Evolutionary conservation across 495 filamentous ascomycete genomes (phyloP).

Genomic region (Thozetella sp.): DNA sequence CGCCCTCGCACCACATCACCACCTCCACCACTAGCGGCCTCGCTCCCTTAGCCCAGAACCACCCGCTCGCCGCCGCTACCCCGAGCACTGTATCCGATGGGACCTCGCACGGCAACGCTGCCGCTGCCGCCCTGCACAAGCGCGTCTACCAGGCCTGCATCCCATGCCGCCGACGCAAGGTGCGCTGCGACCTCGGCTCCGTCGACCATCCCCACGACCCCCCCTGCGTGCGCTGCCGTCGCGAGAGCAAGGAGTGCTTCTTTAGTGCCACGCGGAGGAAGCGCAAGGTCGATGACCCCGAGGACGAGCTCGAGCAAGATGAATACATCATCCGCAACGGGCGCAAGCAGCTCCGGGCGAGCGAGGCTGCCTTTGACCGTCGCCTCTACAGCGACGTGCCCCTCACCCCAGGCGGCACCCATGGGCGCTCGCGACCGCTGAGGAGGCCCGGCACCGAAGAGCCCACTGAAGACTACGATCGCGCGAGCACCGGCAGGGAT

Average conservation of each 20-base stretch:
- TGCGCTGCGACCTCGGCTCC: conserved; percentile 90
- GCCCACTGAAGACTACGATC: conserved; percentile 24
- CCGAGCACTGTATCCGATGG: conserved; percentile 12
- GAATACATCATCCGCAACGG: conserved; percentile 58
- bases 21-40: conserved; percentile 18
- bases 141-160: conserved; percentile 87
- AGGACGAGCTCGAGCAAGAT: conserved; percentile 46
- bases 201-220: conserved; percentile 94
- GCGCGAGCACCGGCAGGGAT: conserved; percentile 39
- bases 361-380: conserved; percentile 37
- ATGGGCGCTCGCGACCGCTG: conserved; percentile 59
- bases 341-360: conserved; percentile 47
- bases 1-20: conserved; percentile 13
- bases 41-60: conserved; percentile 6
- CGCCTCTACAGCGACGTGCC: conserved; percentile 49
- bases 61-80: conserved; percentile 8
- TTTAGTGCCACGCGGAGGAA: conserved; percentile 96
- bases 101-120: background rate
- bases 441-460: conserved; percentile 42
- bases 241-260: conserved; percentile 93
- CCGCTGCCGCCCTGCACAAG: conserved; percentile 55
- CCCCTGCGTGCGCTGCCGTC: conserved; percentile 89
- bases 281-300: conserved; percentile 73
- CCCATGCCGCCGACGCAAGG: conserved; percentile 87
- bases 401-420: conserved; percentile 64